Evolutionary conservation across 139 green algal species (phyloP), one percentile per base, ranked within the genome.

Genomic region (Ettlia oleoabundans): DNA sequence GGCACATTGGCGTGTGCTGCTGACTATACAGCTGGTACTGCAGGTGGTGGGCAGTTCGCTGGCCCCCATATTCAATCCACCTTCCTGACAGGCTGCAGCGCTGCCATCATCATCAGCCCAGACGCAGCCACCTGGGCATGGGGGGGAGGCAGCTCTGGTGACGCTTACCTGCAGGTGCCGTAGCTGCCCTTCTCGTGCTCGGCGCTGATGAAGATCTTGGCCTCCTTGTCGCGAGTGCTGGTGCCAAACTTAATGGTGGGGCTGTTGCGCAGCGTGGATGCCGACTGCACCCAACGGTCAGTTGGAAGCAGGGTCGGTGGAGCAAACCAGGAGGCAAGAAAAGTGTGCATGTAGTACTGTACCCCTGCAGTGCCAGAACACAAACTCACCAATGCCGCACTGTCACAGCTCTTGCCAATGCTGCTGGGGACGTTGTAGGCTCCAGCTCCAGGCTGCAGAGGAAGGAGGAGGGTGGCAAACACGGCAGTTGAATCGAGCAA

Each of bases 141-240:
- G n/a, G n/a, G 18, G 26, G 13, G n/a, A 32, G 9, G 28, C 21
- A 6, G n/a, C 65, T 47, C 32, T 32, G 15, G 28, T 28, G 38
- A 10, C 67, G 24, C 33, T 75, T 22, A 71, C 42, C 61, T 74
- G 58, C 64, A 71, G 42, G 42, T 67, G 33, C 85, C 85, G 51
- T 87, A 89, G 69, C 69, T 78, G 51, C 82, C 81, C 82, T 90
- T 90, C 64, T 87, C 86, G 38, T 90, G 86, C 33, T 88, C 86
- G 22, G 83, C 30, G 32, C 78, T 86, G 70, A 90, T 88, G 74
- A 90, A 90, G 51, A 90, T 79, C 84, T 90, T 90, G 37, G 85
- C 78, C 0, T 72, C 68, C 21, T 33, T 38, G 70, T 90, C 86
- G 9, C 86, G 69, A 3, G 74, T 80, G 66, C 69, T 77, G n/a